These are phyloP conservation scores for Anisodus acutangulus DNA, from an alignment of 257 asterid species.

Conservation along the genomic window DNA sequence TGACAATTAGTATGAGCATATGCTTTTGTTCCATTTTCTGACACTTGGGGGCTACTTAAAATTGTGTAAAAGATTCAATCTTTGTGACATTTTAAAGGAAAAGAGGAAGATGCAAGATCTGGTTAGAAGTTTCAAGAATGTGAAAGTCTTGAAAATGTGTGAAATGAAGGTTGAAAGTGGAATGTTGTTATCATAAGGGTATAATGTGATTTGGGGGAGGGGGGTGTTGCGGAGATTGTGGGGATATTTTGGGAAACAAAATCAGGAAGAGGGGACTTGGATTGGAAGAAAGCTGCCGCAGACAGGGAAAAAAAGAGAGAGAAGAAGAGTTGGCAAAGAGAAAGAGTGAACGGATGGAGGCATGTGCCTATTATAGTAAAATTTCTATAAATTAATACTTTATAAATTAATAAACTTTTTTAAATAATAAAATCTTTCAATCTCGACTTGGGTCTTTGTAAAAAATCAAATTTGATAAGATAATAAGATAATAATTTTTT, in stretches of 20 bases:
- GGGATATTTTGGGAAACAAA: conserved; percentile 34
- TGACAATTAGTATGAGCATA: conserved; percentile 52
- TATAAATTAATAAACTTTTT: no score
- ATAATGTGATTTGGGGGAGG: conserved; percentile 20
- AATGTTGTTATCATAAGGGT: conserved; percentile 28
- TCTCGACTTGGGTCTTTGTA: no score
- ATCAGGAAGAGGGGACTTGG: conserved; percentile 25
- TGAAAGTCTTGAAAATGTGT: conserved; percentile 31
- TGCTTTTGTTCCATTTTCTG: conserved; percentile 58
- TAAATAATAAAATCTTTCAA: no score
- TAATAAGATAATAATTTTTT: no score
- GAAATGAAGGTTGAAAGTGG: conserved; percentile 33
- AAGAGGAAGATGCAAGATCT: conserved; percentile 56
- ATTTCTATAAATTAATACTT: no score
- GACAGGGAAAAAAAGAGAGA: conserved; percentile 28
- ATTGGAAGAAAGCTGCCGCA: conserved; percentile 28
- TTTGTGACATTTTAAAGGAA: conserved; percentile 34
- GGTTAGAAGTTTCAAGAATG: conserved; percentile 41
- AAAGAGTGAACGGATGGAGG: conserved; percentile 23
- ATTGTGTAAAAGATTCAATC: conserved; percentile 46
- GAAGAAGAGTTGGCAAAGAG: conserved; percentile 29
- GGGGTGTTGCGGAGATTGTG: conserved; percentile 30
- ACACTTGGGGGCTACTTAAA: conserved; percentile 28
- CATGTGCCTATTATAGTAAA: conserved; percentile 39
- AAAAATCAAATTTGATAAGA: no score